These are phyloP conservation scores for Lactifluus rugatus DNA, from an alignment of 768 basidiomycete species.

Conservation along the genomic window DNA sequence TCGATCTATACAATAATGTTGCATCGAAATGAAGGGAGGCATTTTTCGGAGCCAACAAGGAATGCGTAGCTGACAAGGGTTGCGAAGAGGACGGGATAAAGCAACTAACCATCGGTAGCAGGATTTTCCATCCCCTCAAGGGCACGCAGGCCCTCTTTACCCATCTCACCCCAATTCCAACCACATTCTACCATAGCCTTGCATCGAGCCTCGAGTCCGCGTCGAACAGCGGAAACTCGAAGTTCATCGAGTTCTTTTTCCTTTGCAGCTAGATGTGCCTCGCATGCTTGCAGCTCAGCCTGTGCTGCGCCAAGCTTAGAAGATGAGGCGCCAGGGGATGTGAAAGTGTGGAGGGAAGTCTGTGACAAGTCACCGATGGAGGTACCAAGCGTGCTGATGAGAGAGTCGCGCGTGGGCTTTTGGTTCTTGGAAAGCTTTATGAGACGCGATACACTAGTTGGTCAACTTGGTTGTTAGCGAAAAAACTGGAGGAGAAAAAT, in stretches of 20 bases:
- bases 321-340: neutral
- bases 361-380: constrained; percentile 30
- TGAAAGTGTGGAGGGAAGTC: constrained; percentile 18
- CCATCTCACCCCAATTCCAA: constrained; percentile 57
- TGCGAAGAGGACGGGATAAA: neutral
- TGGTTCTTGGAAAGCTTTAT: constrained; percentile 66
- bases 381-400: constrained; percentile 33
- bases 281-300: constrained; percentile 73
- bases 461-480: neutral
- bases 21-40: neutral
- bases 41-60: neutral
- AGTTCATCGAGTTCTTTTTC: constrained; percentile 51
- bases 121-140: constrained; percentile 24
- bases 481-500: neutral
- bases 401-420: constrained; percentile 31
- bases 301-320: constrained; percentile 58
- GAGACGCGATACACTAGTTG: constrained; percentile 63
- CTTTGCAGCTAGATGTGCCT: constrained; percentile 58
- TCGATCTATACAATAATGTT: neutral
- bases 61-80: constrained; percentile 1
- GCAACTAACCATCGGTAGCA: constrained; percentile 24
- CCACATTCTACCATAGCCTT: constrained; percentile 62
- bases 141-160: constrained; percentile 48
- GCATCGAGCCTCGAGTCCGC: constrained; percentile 54
- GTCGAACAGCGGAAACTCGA: constrained; percentile 45